Evolutionary conservation across 2,329 filamentous ascomycete genomes (phyloP).

Genomic region (Diplodia scrobiculata): DNA sequence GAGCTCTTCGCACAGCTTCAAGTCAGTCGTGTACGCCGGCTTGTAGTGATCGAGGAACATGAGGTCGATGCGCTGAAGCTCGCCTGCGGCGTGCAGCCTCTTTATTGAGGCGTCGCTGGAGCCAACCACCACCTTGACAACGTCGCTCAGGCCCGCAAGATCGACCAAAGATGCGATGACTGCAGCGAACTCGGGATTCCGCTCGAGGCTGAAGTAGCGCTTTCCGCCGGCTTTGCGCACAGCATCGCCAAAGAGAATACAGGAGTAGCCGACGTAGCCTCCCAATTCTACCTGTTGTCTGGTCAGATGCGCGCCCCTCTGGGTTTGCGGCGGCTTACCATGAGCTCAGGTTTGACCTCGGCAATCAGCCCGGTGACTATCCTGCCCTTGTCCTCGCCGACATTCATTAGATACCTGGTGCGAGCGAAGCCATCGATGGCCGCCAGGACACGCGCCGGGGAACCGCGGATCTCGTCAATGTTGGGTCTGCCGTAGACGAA

Average conservation of each 20-base stretch:
- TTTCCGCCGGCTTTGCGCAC: constrained; percentile 65
- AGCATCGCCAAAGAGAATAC: constrained; percentile 71
- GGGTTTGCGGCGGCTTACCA: constrained; percentile 50
- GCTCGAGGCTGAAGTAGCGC: constrained; percentile 71
- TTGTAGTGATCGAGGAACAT: constrained; percentile 83
- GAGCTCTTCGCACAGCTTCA: constrained; percentile 75
- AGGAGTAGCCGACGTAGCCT: constrained; percentile 80
- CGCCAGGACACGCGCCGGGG: constrained; percentile 64
- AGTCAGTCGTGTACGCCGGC: constrained; percentile 70
- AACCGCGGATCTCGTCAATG: constrained; percentile 64
- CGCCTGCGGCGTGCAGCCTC: constrained; percentile 58
- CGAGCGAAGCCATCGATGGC: constrained; percentile 71
- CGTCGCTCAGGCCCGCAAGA: constrained; percentile 69
- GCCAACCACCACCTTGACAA: constrained; percentile 71
- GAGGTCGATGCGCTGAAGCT: constrained; percentile 64
- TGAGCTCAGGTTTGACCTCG: constrained; percentile 65
- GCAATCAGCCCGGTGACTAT: constrained; percentile 70
- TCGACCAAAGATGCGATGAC: constrained; percentile 70
- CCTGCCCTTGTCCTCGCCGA: constrained; percentile 72
- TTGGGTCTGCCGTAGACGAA: constrained; percentile 66
- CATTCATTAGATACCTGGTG: constrained; percentile 76
- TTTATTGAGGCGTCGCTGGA: constrained; percentile 67
- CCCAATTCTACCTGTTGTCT: constrained; percentile 66
- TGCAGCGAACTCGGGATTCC: constrained; percentile 71
- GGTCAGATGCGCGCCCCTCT: constrained; percentile 29